phyloP scores from a whole-genome alignment of 2,329 filamentous ascomycete species.

The Arthrobotrys megalospora region DNA sequence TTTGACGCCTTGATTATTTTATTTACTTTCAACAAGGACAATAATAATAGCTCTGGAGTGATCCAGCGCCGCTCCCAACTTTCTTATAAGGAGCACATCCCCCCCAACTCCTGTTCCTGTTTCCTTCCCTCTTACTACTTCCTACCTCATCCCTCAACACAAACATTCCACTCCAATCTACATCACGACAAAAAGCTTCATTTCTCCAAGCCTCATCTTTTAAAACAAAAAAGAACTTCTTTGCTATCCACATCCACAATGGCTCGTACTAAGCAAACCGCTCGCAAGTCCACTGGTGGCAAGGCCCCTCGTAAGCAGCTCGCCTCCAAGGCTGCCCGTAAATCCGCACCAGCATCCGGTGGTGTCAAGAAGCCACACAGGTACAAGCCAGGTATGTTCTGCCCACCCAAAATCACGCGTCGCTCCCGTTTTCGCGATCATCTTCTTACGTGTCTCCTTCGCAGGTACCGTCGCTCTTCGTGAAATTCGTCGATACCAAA shows the following conservation, averaged over 20 bases:
- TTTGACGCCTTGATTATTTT: slow-evolving; percentile 36
- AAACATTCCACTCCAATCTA: slow-evolving; percentile 21
- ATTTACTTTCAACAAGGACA: neutral
- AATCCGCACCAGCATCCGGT: slow-evolving; percentile 95
- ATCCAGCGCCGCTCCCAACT: slow-evolving; percentile 53
- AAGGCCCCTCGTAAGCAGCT: slow-evolving; percentile 94
- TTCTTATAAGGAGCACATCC: slow-evolving; percentile 65
- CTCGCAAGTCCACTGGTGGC: slow-evolving; percentile 84
- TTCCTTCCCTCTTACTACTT: slow-evolving; percentile 48
- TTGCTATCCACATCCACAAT: slow-evolving; percentile 62
- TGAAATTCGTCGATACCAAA: slow-evolving; percentile 99
- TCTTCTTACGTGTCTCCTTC: slow-evolving; percentile 67
- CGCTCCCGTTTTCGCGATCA: slow-evolving; percentile 91
- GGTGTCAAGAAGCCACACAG: slow-evolving; percentile 92
- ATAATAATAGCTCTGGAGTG: slow-evolving; percentile 34
- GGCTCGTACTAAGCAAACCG: slow-evolving; percentile 69
- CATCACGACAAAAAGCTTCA: slow-evolving; percentile 62
- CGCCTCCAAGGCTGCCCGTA: slow-evolving; percentile 98
- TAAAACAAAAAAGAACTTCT: slow-evolving; percentile 22
- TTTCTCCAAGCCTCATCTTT: slow-evolving; percentile 44
- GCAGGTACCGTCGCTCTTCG: slow-evolving; percentile 93
- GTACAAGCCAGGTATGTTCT: slow-evolving; percentile 81
- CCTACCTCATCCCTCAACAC: slow-evolving; percentile 62
- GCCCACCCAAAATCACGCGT: slow-evolving; percentile 73
- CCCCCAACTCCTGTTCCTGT: slow-evolving; percentile 61